Evolutionary conservation across 768 basidiomycete species (phyloP).

Genomic region (Cubamyces lactineus): DNA sequence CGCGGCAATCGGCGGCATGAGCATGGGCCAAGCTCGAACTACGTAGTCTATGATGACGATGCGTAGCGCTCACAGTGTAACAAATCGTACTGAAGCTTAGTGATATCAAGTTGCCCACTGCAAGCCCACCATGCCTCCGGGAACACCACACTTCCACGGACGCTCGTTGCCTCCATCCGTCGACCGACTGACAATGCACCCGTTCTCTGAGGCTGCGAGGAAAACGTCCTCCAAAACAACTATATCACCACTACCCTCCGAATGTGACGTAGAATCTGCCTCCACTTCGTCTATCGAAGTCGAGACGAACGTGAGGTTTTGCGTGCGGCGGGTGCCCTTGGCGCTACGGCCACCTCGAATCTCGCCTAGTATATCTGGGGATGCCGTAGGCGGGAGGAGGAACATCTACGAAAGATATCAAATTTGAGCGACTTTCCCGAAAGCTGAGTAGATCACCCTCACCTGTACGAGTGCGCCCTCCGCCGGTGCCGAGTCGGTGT

Average conservation of each 20-base stretch:
- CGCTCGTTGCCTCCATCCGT: constrained; percentile 4
- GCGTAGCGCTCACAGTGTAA: no score
- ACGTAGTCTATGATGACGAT: no score
- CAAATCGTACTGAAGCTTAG: not conserved
- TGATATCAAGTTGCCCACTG: constrained; percentile 9
- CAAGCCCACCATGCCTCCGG: constrained; percentile 20
- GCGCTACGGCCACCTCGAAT: not conserved
- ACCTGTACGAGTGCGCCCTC: constrained; percentile 57
- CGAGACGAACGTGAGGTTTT: constrained; percentile 17
- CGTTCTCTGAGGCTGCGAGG: constrained; percentile 28
- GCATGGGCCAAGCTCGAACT: not conserved
- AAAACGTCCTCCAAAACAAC: constrained; percentile 21
- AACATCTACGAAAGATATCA: constrained; percentile 9
- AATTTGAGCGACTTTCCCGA: not conserved
- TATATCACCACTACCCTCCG: not conserved
- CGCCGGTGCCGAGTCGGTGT: constrained; percentile 52
- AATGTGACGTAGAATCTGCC: not conserved
- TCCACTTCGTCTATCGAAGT: constrained; percentile 10
- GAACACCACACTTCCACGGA: constrained; percentile 25
- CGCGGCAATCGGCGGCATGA: not conserved
- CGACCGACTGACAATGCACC: constrained; percentile 16
- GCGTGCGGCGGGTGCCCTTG: not conserved
- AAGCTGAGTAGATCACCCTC: constrained; percentile 23
- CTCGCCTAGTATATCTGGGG: constrained; percentile 11
- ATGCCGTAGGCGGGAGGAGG: constrained; percentile 1